Percentiles rank a stretch among this genome's conserved stretches.
Conservation (phyloP, 2,329 filamentous ascomycete species). For the Clonostachys solani region DNA sequence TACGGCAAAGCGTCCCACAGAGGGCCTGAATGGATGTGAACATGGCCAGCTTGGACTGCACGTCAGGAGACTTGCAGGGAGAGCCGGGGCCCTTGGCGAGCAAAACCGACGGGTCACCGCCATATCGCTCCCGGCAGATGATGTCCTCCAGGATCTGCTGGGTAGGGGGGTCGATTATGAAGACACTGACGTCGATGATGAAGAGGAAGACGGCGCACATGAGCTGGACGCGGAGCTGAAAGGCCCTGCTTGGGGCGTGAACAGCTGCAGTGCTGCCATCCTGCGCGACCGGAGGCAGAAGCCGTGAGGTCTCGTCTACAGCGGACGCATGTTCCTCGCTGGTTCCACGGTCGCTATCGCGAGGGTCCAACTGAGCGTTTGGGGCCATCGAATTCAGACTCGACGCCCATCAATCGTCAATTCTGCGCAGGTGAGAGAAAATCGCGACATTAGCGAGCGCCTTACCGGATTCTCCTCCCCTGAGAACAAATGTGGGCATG, state of each 20-base stretch:
- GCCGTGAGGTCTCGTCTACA: no score
- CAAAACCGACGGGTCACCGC: conserved; percentile 23
- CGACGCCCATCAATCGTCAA: no score
- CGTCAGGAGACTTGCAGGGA: conserved; percentile 30
- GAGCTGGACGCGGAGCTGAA: conserved; percentile 19
- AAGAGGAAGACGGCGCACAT: conserved; percentile 33
- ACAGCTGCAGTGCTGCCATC: no score
- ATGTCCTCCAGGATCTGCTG: conserved; percentile 49
- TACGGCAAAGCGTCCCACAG: conserved; percentile 40
- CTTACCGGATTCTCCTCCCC: no score
- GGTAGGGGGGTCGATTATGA: conserved; percentile 31
- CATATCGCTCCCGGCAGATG: conserved; percentile 44
- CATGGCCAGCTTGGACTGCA: conserved; percentile 48
- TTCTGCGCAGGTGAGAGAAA: no score
- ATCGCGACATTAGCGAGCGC: no score
- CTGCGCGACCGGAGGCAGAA: no score
- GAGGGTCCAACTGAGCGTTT: no score
- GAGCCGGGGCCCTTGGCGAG: not conserved
- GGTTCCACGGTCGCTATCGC: no score
- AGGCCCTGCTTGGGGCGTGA: not conserved
- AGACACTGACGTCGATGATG: conserved; percentile 34
- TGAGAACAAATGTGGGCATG: no score
- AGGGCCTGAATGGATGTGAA: conserved; percentile 40
- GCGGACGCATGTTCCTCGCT: no score
- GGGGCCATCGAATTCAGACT: no score